Percentiles rank a stretch among this genome's conserved stretches.
These are phyloP conservation scores for Nannizziopsis barbatae DNA, from an alignment of 2,329 filamentous ascomycete species.

Conservation along the genomic window DNA sequence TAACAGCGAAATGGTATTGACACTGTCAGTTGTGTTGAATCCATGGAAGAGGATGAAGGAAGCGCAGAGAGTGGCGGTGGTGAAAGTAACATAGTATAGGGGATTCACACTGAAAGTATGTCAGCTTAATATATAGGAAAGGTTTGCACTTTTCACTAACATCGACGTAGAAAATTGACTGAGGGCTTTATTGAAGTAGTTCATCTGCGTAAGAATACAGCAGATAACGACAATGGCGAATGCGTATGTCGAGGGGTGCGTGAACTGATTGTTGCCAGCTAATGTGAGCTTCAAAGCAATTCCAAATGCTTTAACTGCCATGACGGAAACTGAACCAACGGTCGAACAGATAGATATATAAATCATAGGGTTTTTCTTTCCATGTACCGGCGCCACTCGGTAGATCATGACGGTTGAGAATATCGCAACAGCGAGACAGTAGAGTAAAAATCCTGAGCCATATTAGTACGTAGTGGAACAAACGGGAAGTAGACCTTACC, in stretches of 20 bases:
- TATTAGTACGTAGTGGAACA: not conserved
- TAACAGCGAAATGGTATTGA: conserved; percentile 84
- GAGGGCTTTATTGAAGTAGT: conserved; percentile 98
- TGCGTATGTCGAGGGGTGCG: conserved; percentile 88
- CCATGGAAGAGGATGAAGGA: conserved; percentile 93
- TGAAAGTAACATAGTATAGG: conserved; percentile 95
- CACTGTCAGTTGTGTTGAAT: conserved; percentile 86
- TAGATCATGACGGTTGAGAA: conserved; percentile 96
- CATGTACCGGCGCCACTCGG: conserved; percentile 74
- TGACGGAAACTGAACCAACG: conserved; percentile 92
- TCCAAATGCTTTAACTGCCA: conserved; percentile 97
- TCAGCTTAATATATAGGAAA: conserved; percentile 15
- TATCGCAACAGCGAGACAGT: conserved; percentile 64
- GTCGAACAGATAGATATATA: conserved; percentile 97
- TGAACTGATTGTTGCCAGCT: conserved; percentile 87
- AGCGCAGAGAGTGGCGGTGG: conserved; percentile 82
- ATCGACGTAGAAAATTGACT: conserved; percentile 96
- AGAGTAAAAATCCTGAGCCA: conserved; percentile 68
- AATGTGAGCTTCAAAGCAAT: conserved; percentile 95
- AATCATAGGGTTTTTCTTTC: conserved; percentile 89
- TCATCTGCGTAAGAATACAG: conserved; percentile 98
- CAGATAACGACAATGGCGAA: conserved; percentile 88
- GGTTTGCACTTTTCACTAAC: conserved; percentile 43
- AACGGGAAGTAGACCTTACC: conserved; percentile 47
- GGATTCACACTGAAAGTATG: conserved; percentile 63